Base-by-base conservation (phyloP, 2,329 filamentous ascomycete genomes). In the Colletotrichum tabaci region DNA sequence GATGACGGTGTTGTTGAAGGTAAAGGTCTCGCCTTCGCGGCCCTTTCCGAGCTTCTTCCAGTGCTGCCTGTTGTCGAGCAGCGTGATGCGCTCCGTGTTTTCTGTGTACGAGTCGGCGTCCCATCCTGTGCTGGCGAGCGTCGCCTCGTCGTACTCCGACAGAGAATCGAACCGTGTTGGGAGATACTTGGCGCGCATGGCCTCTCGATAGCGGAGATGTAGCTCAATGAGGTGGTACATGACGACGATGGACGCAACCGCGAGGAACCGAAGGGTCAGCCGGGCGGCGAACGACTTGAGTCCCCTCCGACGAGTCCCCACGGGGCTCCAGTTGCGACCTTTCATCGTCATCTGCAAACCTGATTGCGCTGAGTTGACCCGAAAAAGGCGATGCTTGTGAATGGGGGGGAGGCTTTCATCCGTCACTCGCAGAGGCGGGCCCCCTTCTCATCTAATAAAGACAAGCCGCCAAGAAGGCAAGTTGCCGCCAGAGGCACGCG, bases 11-110 rank as follows among this genome's bases (percentile, higher is more conserved):
- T 71, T 61, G 46, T 77, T 75, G 68, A 77, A 78, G 7, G 69
- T 72, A 66, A 78, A 81, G 0, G 75, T 73, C 16, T 80, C 79
- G 15, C 79, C 80, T 21, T 81, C 79, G 16, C 74, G 78, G 2
- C 79, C 79, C 3, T 72, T 72, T 2, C 78, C 79, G 12, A 81
- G 65, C 1, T 50, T 72, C 66, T 74, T 74, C 80, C 79, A 81
- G 30, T 77, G 71, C 7, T 61, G 40, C 8, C 74, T 73, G 56
- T 76, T 74, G 1, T 72, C 62, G 53, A 77, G 72, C 5, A 79
- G 58, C 21, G 49, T 60, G 5, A 40, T 23, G 16, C 73, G 60
- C 26, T 60, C 57, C 30, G 58, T 9, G 8, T 66, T 66, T 16
- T 47, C n/a, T 0, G 26, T 18, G 10, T 55, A 40, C 15, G 21